Percentiles rank a stretch among this genome's conserved stretches.
phyloP scores from a whole-genome alignment of 305 asterid species.

The Solanum hybrid region DNA sequence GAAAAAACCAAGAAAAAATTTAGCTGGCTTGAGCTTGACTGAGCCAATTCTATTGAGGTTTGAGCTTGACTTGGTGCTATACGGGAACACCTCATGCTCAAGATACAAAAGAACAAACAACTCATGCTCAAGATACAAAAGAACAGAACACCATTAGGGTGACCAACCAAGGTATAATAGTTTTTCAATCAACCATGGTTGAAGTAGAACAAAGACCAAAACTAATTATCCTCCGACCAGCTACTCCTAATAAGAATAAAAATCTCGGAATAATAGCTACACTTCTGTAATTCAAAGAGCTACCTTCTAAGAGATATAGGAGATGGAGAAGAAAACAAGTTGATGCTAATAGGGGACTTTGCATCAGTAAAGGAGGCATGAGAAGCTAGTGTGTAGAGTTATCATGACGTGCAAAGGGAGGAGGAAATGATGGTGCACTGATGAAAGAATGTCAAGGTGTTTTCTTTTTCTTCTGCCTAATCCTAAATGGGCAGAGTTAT shows the following conservation, averaged over 20 bases:
- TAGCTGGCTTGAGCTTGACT: background rate
- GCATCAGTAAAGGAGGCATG: background rate
- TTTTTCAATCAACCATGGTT: background rate
- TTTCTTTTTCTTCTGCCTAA: background rate
- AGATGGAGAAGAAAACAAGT: background rate
- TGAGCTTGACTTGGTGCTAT: background rate
- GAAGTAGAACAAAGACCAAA: background rate
- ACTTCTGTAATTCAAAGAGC: background rate
- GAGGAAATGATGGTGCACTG: background rate
- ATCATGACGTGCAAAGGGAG: background rate
- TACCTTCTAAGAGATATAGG: background rate
- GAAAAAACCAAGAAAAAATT: background rate
- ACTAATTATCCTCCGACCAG: background rate
- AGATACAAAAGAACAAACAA: background rate
- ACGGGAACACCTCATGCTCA: background rate
- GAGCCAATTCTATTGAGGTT: background rate
- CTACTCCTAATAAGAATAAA: background rate
- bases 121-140: background rate
- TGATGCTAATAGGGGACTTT: background rate
- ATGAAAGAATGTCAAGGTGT: background rate
- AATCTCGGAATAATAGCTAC: background rate
- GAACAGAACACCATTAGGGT: background rate
- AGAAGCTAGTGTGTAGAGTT: background rate
- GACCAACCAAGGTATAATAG: background rate
- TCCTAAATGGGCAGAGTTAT: background rate